Evolutionary conservation across 192 early-diverging fungal genomes (phyloP).

Genomic region (Thamnidium elegans): DNA sequence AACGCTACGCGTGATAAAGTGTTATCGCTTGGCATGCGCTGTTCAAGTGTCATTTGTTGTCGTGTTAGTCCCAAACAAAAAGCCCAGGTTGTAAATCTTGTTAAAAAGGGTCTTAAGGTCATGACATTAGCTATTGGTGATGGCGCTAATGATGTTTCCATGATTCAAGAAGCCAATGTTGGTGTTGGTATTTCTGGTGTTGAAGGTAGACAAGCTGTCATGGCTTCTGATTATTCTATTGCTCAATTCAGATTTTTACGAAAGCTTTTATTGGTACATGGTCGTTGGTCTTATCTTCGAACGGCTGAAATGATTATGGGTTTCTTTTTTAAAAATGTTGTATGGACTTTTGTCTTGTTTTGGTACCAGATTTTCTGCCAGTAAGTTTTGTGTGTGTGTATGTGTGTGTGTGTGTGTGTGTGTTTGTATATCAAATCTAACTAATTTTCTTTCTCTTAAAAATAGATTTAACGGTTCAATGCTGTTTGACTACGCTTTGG

Average conservation of each 20-base stretch:
- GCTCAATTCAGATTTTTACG: slow-evolving; percentile 85
- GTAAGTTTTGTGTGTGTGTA: slow-evolving; percentile 28
- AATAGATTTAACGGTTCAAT: slow-evolving; percentile 70
- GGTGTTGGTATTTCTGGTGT: slow-evolving; percentile 93
- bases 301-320: slow-evolving; percentile 84
- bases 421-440: background rate
- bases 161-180: slow-evolving; percentile 98
- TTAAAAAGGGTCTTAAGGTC: slow-evolving; percentile 77
- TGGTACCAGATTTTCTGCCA: slow-evolving; percentile 90
- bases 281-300: slow-evolving; percentile 87
- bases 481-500: slow-evolving; percentile 84
- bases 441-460: slow-evolving; percentile 9
- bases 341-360: slow-evolving; percentile 85
- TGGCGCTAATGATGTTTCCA: slow-evolving; percentile 95
- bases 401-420: background rate
- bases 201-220: slow-evolving; percentile 91
- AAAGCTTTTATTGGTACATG: slow-evolving; percentile 87
- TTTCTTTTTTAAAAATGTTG: slow-evolving; percentile 96
- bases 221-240: slow-evolving; percentile 92
- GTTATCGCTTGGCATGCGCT: slow-evolving; percentile 72
- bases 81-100: slow-evolving; percentile 88
- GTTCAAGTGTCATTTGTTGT: slow-evolving; percentile 89
- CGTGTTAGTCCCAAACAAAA: slow-evolving; percentile 96
- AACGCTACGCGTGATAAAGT: slow-evolving; percentile 53
- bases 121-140: slow-evolving; percentile 95